phyloP scores from a whole-genome alignment of 176 grass and related monocot genomes.

The Carex myosuroides region DNA sequence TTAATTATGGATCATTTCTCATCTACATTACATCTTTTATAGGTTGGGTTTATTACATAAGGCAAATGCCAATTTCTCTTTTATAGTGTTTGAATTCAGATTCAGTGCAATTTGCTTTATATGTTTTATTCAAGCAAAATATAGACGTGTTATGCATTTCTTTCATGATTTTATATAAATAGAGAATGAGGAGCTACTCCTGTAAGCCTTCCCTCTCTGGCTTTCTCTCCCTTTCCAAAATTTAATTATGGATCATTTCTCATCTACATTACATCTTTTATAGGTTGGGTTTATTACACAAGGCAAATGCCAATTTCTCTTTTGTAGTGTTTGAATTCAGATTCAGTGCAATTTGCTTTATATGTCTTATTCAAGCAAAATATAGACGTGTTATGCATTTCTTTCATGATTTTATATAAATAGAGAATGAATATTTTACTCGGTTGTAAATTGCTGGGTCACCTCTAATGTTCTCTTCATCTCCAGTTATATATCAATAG shows the following conservation, averaged over 20 bases:
- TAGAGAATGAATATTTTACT: background rate
- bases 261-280: background rate
- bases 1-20: background rate
- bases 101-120: background rate
- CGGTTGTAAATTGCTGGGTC: background rate
- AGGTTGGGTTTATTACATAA: background rate
- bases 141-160: background rate
- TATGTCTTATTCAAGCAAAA: background rate
- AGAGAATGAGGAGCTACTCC: slow-evolving; percentile 83
- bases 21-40: slow-evolving; percentile 3
- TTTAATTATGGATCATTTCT: background rate
- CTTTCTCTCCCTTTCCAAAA: background rate
- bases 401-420: background rate
- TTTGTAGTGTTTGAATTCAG: background rate
- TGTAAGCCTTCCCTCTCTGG: slow-evolving; percentile 39
- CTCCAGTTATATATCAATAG: background rate
- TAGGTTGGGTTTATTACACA: background rate
- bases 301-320: background rate
- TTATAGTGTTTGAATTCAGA: background rate
- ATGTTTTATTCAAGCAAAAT: background rate
- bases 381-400: background rate
- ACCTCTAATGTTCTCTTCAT: background rate
- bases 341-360: background rate
- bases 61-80: background rate
- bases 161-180: background rate